Conservation (phyloP, 352 stramenopile species). For the Phytophthora podocarpi region DNA sequence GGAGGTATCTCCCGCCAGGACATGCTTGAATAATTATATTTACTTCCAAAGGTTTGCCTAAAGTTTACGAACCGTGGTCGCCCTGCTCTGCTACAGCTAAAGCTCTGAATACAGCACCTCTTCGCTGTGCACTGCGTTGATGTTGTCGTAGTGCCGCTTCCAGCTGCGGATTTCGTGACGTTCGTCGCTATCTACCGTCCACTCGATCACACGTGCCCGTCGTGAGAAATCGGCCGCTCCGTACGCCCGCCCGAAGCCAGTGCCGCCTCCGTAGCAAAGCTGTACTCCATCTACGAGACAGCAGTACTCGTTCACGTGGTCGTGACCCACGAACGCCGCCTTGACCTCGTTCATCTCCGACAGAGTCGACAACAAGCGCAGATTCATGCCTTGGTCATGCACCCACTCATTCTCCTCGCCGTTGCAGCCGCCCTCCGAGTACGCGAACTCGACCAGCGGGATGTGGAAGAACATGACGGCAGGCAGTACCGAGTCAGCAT, state of each 20-base stretch:
- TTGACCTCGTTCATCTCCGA: slow-evolving; percentile 63
- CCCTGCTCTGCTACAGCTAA: slow-evolving; percentile 11
- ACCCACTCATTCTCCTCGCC: slow-evolving; percentile 50
- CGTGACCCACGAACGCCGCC: slow-evolving; percentile 60
- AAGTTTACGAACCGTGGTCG: no score
- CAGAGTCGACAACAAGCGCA: slow-evolving; percentile 47
- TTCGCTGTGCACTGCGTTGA: slow-evolving; percentile 19
- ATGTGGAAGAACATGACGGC: slow-evolving; percentile 79
- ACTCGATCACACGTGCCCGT: slow-evolving; percentile 61
- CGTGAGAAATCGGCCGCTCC: slow-evolving; percentile 36
- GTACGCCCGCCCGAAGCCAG: slow-evolving; percentile 51
- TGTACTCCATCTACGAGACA: slow-evolving; percentile 46
- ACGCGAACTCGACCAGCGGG: slow-evolving; percentile 53
- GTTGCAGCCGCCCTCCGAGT: slow-evolving; percentile 23
- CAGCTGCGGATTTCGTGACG: slow-evolving; percentile 49
- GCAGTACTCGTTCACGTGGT: slow-evolving; percentile 72
- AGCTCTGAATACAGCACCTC: slow-evolving; percentile 41
- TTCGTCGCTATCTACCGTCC: slow-evolving; percentile 43
- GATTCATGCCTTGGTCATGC: slow-evolving; percentile 43
- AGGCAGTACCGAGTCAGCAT: slow-evolving; percentile 24
- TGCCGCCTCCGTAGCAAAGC: slow-evolving; percentile 61
- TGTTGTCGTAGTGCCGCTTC: slow-evolving; percentile 45
- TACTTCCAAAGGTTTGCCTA: no score
- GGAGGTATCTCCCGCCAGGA: no score
- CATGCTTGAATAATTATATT: no score